Percentiles rank a stretch among this genome's conserved stretches.
Evolutionary conservation across 495 filamentous ascomycete genomes (phyloP).

Genomic region (Hypoxylon fragiforme): DNA sequence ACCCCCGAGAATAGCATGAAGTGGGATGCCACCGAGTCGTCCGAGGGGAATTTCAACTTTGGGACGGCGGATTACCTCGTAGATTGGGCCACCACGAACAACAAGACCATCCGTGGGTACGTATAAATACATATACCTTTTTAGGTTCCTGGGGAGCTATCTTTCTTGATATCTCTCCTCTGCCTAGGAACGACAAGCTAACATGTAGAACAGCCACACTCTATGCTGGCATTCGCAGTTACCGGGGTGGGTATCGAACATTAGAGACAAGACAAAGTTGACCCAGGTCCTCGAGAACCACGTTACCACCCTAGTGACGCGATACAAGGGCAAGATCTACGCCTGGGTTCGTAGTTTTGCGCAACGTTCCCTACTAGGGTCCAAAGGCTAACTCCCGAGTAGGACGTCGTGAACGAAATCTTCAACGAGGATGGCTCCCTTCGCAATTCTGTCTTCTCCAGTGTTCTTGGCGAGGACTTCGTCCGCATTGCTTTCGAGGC

Average conservation of each 20-base stretch:
- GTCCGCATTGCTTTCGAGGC: conserved; percentile 65
- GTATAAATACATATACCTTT: too few relatives aligned
- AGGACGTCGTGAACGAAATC: conserved; percentile 70
- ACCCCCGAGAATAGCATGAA: conserved; percentile 73
- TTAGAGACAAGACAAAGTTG: conserved; percentile 54
- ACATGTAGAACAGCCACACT: neutral
- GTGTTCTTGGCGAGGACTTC: conserved; percentile 60
- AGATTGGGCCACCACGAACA: conserved; percentile 60
- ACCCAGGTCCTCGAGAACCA: conserved; percentile 62
- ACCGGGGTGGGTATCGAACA: conserved; percentile 60
- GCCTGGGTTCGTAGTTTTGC: conserved; percentile 51
- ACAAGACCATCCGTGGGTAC: conserved; percentile 63
- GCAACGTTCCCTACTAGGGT: neutral
- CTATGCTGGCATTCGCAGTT: conserved; percentile 66
- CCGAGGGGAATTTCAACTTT: conserved; percentile 55
- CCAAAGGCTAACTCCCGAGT: neutral
- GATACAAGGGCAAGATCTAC: conserved; percentile 65
- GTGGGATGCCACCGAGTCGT: conserved; percentile 57
- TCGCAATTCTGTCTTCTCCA: conserved; percentile 59
- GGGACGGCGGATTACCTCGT: conserved; percentile 58
- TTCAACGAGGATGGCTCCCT: conserved; percentile 66
- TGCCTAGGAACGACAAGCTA: too few relatives aligned
- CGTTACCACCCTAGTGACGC: conserved; percentile 57
- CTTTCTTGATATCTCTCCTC: too few relatives aligned
- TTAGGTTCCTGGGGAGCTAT: too few relatives aligned